Conservation (phyloP, 495 filamentous ascomycete species). For the Xylaria grammica region DNA sequence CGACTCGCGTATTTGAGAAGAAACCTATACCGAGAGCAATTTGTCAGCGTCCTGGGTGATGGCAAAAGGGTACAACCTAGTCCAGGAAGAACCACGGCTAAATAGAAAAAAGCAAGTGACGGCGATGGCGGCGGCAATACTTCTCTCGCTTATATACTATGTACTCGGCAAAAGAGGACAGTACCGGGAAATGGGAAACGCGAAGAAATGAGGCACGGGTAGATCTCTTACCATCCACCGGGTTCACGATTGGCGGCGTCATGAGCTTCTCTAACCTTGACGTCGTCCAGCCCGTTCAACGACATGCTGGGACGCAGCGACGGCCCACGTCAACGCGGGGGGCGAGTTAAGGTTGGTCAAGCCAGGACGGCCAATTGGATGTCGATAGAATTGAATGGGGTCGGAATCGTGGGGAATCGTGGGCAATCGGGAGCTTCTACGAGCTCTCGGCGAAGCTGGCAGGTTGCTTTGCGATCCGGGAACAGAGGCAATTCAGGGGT, state of each 20-base stretch:
- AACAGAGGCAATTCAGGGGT: slow-evolving; percentile 36
- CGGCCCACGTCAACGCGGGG: slow-evolving; percentile 6
- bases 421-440: background rate
- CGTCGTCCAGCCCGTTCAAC: slow-evolving; percentile 92
- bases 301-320: slow-evolving; percentile 68
- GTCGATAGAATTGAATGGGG: background rate
- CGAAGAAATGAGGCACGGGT: background rate
- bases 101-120: slow-evolving; percentile 19
- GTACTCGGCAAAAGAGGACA: background rate
- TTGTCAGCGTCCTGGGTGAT: slow-evolving; percentile 13
- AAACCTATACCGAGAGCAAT: slow-evolving; percentile 67
- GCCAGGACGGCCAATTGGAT: slow-evolving; percentile 2
- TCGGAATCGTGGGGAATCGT: background rate
- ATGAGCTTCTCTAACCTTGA: slow-evolving; percentile 81
- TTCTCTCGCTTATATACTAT: slow-evolving; percentile 5
- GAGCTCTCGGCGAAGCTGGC: background rate
- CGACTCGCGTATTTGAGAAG: slow-evolving; percentile 88
- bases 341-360: background rate
- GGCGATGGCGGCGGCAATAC: slow-evolving; percentile 7
- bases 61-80: background rate
- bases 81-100: background rate
- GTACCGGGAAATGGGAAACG: slow-evolving; percentile 13
- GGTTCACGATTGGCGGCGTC: slow-evolving; percentile 78
- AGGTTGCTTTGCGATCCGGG: slow-evolving; percentile 29
- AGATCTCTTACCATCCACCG: slow-evolving; percentile 83